A percentile compares a stretch with the other conserved stretches of the same genome.
These are phyloP conservation scores for Podila clonocystis DNA, from an alignment of 192 early-diverging fungal genomes.

Conservation along the genomic window DNA sequence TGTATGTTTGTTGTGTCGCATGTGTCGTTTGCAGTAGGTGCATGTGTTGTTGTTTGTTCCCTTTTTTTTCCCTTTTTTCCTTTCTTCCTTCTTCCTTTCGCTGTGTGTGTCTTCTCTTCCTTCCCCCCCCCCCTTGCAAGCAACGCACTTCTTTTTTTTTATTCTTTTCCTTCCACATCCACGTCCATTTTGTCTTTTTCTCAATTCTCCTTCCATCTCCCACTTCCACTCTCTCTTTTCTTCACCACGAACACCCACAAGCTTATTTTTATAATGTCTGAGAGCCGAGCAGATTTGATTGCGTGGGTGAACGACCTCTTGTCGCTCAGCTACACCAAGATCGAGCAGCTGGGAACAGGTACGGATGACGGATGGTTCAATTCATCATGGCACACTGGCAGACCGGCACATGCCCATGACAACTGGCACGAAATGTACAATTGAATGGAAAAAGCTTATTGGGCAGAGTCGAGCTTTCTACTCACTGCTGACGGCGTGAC, in stretches of 20 bases:
- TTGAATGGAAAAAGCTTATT: too few species aligned
- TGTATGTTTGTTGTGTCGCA: too few species aligned
- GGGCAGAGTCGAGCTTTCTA: too few species aligned
- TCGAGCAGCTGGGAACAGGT: slow-evolving; percentile 96
- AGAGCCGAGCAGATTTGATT: slow-evolving; percentile 90
- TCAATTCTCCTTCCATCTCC: neutral
- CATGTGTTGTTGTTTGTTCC: too few species aligned
- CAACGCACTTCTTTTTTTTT: neutral
- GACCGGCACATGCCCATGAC: neutral
- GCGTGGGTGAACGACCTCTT: slow-evolving; percentile 95
- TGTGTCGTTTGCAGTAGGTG: too few species aligned
- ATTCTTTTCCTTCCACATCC: neutral
- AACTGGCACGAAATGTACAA: too few species aligned
- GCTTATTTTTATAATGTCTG: slow-evolving; percentile 66
- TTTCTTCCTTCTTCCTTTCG: neutral
- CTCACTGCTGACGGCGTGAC: too few species aligned
- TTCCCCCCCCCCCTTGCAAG: neutral
- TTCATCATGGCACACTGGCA: neutral
- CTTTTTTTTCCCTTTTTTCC: too few species aligned
- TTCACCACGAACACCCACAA: neutral
- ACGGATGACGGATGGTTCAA: slow-evolving; percentile 11
- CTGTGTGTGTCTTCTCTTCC: neutral
- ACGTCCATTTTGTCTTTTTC: neutral
- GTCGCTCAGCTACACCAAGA: slow-evolving; percentile 88
- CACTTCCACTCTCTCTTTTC: slow-evolving; percentile 8